These are phyloP conservation scores for Amaranthus hypochondriacus DNA, from an alignment of 148 eudicot species.

Conservation along the genomic window DNA sequence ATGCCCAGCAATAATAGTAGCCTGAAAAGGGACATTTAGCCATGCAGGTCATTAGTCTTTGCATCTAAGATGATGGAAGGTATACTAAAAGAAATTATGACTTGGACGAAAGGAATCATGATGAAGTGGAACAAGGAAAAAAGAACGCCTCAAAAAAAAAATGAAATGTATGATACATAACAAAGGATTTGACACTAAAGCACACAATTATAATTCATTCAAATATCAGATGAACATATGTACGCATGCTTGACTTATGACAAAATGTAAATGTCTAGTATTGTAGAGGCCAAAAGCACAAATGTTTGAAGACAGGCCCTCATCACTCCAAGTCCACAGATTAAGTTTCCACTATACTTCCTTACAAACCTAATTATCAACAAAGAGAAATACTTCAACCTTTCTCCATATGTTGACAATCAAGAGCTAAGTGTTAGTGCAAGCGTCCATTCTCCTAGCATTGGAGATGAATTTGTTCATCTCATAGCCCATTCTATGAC, in stretches of 20 bases:
- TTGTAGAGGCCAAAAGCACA: too few relatives aligned
- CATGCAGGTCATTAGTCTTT: not conserved
- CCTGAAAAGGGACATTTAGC: not conserved
- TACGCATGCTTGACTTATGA: not conserved
- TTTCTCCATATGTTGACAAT: not conserved
- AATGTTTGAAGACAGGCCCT: too few relatives aligned
- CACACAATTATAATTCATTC: too few relatives aligned
- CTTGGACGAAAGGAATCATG: not conserved
- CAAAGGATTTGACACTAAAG: too few relatives aligned
- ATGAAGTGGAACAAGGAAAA: slow-evolving; percentile 1
- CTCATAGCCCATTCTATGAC: too few relatives aligned
- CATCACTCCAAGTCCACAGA: not conserved
- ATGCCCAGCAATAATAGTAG: not conserved
- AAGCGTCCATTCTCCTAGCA: too few relatives aligned
- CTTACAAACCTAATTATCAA: not conserved
- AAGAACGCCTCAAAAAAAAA: not conserved
- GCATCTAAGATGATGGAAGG: not conserved
- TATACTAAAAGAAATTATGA: not conserved
- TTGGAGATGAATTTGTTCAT: too few relatives aligned
- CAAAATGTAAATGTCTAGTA: not conserved
- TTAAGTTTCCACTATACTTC: not conserved
- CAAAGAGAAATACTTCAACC: not conserved
- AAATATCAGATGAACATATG: not conserved
- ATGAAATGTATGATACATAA: too few relatives aligned
- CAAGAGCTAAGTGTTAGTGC: not conserved